Evolutionary conservation across 2,329 filamentous ascomycete species (phyloP), one percentile per base, ranked within the genome.

Genomic region (Microdochium trichocladiopsis): DNA sequence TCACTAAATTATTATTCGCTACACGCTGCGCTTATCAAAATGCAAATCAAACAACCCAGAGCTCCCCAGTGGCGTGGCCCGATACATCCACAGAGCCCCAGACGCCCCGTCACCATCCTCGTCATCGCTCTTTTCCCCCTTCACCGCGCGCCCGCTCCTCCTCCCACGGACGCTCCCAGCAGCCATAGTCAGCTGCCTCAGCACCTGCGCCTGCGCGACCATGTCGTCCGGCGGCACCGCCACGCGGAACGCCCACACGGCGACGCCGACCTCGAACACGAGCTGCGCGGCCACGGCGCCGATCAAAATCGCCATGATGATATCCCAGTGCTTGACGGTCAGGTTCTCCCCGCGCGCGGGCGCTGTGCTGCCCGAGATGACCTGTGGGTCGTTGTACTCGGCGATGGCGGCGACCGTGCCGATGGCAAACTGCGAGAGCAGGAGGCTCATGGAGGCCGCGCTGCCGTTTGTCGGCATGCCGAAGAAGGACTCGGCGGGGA

Each of bases 401-500:
- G 69, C 66, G 2, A 63, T 62, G 21, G 66, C 57, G 45, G 63
- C 66, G 1, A 72, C 54, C 6, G 69, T 66, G 2, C 70, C 71
- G 0, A 68, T 59, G 2, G 68, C 60, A 50, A 70, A 77, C 1
- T 63, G 56, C 1, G 68, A 59, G 16, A 74, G 62, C 5, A 63
- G 50, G 8, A 58, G 60, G 3, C 68, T 74, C 61, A 80, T 72
- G 0, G 50, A 51, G 0, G 59, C 25, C 0, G 45, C 41, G 23
- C 58, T 55, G 1, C 74, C 74, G 14, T 61, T 51, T 11, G 58
- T 50, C 2, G 66, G 60, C 0, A 43, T 36, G 2, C 74, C 74
- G 50, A 69, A 74, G 4, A 62, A 53, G 1, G 69, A 68, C 50
- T 73, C 69, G 24, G 66, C 62, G 0, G 74, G 73, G 50, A 76